A percentile compares a stretch with the other conserved stretches of the same genome.
These are phyloP conservation scores for Phytopythium oedochilum DNA, from an alignment of 352 stramenopile species.

Conservation along the genomic window DNA sequence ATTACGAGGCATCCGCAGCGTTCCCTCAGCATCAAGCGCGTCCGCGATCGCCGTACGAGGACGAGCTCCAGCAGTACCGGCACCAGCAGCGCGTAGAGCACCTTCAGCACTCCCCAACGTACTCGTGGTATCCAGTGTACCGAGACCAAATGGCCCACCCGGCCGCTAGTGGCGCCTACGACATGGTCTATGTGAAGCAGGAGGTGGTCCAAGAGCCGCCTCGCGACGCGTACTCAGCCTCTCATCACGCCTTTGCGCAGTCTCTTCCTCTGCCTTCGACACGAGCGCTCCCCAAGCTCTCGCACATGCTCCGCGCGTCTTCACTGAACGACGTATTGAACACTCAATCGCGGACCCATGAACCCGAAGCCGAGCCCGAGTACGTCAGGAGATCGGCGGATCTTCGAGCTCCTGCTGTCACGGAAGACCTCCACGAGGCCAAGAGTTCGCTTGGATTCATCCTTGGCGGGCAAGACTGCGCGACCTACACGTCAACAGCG, in stretches of 20 bases:
- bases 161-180: not conserved
- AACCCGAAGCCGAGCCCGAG: constrained; percentile 4
- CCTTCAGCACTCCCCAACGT: not conserved
- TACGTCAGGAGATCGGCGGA: not conserved
- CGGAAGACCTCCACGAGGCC: not conserved
- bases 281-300: constrained; percentile 5
- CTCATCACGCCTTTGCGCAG: not conserved
- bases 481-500: constrained; percentile 1
- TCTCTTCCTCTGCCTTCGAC: not conserved
- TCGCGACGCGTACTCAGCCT: not conserved
- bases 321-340: not conserved
- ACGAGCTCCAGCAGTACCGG: not conserved
- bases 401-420: not conserved
- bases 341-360: not conserved
- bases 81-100: not conserved
- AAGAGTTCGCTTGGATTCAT: constrained; percentile 48
- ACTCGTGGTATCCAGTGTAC: not conserved
- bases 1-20: not conserved
- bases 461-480: constrained; percentile 12
- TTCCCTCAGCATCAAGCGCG: not conserved
- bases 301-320: constrained; percentile 5
- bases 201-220: not conserved
- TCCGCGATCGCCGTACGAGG: not conserved
- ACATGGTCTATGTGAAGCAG: constrained; percentile 4
- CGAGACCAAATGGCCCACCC: not conserved